Evolutionary conservation across 768 basidiomycete species (phyloP).

Genomic region (Amanita muscaria): DNA sequence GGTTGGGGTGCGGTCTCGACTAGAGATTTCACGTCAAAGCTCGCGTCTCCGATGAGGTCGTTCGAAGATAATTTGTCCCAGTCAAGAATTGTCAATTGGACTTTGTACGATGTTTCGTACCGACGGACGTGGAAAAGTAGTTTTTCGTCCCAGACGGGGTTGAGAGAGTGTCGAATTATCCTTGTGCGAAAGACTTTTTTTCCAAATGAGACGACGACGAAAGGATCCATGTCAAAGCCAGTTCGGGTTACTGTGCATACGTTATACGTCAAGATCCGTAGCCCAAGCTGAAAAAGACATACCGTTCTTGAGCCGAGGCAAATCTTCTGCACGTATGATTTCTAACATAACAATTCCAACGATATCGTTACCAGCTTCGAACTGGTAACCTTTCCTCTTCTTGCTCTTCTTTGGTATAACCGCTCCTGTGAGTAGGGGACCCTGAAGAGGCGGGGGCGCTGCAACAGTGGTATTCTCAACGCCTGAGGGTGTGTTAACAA

Average conservation of each 20-base stretch:
- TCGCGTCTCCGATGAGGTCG: constrained; percentile 78
- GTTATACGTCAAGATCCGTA: not conserved
- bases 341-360: constrained; percentile 95
- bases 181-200: constrained; percentile 96
- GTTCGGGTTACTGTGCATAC: constrained; percentile 60
- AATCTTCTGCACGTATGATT: constrained; percentile 72
- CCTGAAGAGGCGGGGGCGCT: not conserved
- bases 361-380: constrained; percentile 70
- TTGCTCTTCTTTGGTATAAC: too few species aligned
- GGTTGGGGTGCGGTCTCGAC: constrained; percentile 60
- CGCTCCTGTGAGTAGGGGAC: too few species aligned
- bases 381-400: constrained; percentile 34
- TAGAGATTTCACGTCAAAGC: constrained; percentile 64
- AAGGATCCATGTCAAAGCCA: constrained; percentile 96
- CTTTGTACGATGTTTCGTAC: constrained; percentile 71
- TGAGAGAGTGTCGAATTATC: constrained; percentile 72
- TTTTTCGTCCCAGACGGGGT: constrained; percentile 93
- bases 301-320: constrained; percentile 87
- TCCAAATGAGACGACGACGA: constrained; percentile 91
- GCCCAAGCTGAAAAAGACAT: not conserved
- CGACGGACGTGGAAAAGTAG: constrained; percentile 89
- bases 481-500: too few species aligned
- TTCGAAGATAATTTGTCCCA: constrained; percentile 94
- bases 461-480: not conserved
- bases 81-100: constrained; percentile 81